Evolutionary conservation across 2,329 filamentous ascomycete species (phyloP).

Genomic region (Fusarium devonianum): DNA sequence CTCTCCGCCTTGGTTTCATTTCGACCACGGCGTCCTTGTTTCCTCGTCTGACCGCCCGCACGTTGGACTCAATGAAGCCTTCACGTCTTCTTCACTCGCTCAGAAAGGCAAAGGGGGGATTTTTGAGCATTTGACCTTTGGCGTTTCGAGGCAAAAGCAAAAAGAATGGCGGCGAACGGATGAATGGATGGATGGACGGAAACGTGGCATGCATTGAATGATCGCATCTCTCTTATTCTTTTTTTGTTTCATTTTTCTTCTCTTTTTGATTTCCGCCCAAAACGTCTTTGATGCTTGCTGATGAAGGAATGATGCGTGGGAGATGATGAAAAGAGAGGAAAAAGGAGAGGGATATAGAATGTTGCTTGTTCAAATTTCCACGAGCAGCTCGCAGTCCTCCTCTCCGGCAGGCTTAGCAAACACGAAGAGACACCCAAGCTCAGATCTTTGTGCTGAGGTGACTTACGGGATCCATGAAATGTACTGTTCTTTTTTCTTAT

Average conservation of each 20-base stretch:
- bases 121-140: slow-evolving; percentile 43
- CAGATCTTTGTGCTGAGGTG: slow-evolving; percentile 39
- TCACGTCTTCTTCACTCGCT: slow-evolving; percentile 22
- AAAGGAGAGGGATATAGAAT: slow-evolving; percentile 15
- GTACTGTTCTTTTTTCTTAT: slow-evolving; percentile 28
- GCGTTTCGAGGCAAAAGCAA: slow-evolving; percentile 44
- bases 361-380: slow-evolving; percentile 20
- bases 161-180: slow-evolving; percentile 44
- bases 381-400: slow-evolving; percentile 21
- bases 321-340: neutral
- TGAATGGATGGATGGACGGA: slow-evolving; percentile 42
- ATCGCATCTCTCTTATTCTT: slow-evolving; percentile 40
- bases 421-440: slow-evolving; percentile 27
- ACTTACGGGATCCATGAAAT: slow-evolving; percentile 43
- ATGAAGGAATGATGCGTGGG: slow-evolving; percentile 15
- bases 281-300: slow-evolving; percentile 24
- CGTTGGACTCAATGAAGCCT: slow-evolving; percentile 38
- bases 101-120: slow-evolving; percentile 26
- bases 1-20: slow-evolving; percentile 29
- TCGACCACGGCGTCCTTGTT: slow-evolving; percentile 29
- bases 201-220: slow-evolving; percentile 45
- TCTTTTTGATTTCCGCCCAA: slow-evolving; percentile 33
- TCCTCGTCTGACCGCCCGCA: slow-evolving; percentile 38
- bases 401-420: slow-evolving; percentile 18
- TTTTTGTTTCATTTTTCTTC: slow-evolving; percentile 27